These are phyloP conservation scores for Dalechampia spathulata DNA, from an alignment of 441 rosid species.

Conservation along the genomic window DNA sequence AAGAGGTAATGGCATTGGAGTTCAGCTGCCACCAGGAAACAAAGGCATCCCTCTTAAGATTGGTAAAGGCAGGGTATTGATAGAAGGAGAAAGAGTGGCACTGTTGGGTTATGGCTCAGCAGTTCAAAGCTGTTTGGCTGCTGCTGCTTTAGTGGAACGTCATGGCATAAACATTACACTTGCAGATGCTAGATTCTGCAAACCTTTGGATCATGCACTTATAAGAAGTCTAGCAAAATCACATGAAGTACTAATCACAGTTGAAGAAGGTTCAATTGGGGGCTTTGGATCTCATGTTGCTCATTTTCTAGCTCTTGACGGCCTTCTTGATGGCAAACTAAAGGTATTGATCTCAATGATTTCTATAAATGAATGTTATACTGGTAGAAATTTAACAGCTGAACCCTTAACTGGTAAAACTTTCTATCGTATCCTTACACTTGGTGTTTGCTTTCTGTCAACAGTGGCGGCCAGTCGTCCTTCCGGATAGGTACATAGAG, in stretches of 20 bases:
- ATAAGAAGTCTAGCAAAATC: conserved; percentile 72
- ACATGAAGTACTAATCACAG: conserved; percentile 72
- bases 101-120: conserved; percentile 79
- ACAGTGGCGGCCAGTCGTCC: conserved; percentile 92
- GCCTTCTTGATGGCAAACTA: conserved; percentile 76
- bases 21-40: conserved; percentile 64
- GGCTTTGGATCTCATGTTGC: conserved; percentile 95
- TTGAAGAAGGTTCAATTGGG: conserved; percentile 93
- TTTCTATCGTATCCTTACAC: not conserved
- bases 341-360: conserved; percentile 40
- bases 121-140: conserved; percentile 81
- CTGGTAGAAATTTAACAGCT: not conserved
- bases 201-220: conserved; percentile 68
- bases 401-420: not conserved
- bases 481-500: conserved; percentile 77
- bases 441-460: not conserved
- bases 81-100: conserved; percentile 88
- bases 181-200: conserved; percentile 87
- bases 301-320: conserved; percentile 82
- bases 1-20: conserved; percentile 90
- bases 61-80: conserved; percentile 70
- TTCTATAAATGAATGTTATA: not conserved
- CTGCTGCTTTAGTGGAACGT: conserved; percentile 45
- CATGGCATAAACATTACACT: conserved; percentile 56
- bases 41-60: conserved; percentile 85